A percentile compares a stretch with the other conserved stretches of the same genome.
Evolutionary conservation across 768 basidiomycete genomes (phyloP).

Genomic region (Hygrophoropsis aurantiaca): DNA sequence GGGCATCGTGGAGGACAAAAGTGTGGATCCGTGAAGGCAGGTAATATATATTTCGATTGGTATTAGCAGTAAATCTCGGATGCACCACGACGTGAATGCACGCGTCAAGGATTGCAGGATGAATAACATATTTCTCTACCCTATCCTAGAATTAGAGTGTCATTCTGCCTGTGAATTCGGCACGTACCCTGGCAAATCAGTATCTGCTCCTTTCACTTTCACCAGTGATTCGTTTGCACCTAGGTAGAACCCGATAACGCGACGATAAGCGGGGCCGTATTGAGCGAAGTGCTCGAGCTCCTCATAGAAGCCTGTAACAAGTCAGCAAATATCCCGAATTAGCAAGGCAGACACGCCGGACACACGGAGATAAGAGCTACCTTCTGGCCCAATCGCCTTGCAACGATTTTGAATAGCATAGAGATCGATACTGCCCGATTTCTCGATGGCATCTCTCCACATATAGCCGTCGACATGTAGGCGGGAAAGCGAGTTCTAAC

Average conservation of each 20-base stretch:
- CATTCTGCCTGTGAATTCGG: not conserved
- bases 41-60: not conserved
- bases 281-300: slow-evolving; percentile 29
- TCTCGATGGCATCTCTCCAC: not conserved
- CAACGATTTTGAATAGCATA: not conserved
- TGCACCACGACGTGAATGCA: slow-evolving; percentile 1
- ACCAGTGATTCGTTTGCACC: not conserved
- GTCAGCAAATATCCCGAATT: not conserved
- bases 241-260: slow-evolving; percentile 12
- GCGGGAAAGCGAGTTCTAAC: not conserved
- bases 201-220: not conserved
- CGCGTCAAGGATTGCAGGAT: slow-evolving; percentile 4
- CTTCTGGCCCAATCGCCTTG: not conserved
- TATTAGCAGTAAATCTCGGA: not conserved
- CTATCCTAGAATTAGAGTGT: not conserved
- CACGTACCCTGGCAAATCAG: slow-evolving; percentile 1
- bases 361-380: not conserved
- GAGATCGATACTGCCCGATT: not conserved
- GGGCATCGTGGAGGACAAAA: not conserved
- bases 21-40: slow-evolving; percentile 1
- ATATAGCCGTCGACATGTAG: slow-evolving; percentile 5
- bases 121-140: not conserved
- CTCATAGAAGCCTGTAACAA: slow-evolving; percentile 22
- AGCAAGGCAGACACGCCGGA: not conserved
- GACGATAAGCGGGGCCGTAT: slow-evolving; percentile 33